Conservation (phyloP, 768 basidiomycete genomes). For the Tulasnella sp. region DNA sequence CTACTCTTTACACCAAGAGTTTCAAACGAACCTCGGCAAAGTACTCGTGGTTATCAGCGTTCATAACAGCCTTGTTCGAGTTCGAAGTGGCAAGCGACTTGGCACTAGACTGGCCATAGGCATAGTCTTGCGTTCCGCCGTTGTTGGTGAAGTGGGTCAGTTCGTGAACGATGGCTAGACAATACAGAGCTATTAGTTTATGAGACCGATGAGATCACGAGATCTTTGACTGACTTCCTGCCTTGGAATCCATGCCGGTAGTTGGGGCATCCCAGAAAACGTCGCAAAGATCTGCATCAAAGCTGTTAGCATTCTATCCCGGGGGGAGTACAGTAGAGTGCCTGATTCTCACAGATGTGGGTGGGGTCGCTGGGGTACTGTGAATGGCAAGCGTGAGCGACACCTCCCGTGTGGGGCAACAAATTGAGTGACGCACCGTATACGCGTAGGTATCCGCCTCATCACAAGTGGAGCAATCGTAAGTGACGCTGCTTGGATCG, state of each 20-base stretch:
- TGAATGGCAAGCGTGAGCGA: not conserved
- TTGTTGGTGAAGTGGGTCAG: constrained; percentile 20
- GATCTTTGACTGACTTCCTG: not conserved
- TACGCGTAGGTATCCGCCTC: constrained; percentile 19
- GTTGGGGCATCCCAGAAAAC: constrained; percentile 20
- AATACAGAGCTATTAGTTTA: not conserved
- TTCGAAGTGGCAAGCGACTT: constrained; percentile 14
- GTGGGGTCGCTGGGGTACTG: constrained; percentile 5
- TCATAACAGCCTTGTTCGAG: constrained; percentile 6
- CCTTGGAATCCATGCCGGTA: constrained; percentile 22
- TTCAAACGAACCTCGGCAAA: not conserved
- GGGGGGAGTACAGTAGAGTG: not conserved
- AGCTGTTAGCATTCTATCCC: not conserved
- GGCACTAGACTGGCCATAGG: constrained; percentile 7
- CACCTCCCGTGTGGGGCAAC: not conserved
- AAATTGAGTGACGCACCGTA: not conserved
- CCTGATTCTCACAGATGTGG: not conserved
- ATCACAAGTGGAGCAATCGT: constrained; percentile 21
- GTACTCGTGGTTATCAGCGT: constrained; percentile 15
- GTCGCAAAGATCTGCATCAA: not conserved
- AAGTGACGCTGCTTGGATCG: constrained; percentile 12
- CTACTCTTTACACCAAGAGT: not conserved
- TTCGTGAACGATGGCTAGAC: constrained; percentile 22
- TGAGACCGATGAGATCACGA: not conserved
- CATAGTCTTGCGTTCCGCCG: constrained; percentile 17